Base-by-base conservation (phyloP, 352 stramenopile genomes). In the Globisporangium barbulae region DNA sequence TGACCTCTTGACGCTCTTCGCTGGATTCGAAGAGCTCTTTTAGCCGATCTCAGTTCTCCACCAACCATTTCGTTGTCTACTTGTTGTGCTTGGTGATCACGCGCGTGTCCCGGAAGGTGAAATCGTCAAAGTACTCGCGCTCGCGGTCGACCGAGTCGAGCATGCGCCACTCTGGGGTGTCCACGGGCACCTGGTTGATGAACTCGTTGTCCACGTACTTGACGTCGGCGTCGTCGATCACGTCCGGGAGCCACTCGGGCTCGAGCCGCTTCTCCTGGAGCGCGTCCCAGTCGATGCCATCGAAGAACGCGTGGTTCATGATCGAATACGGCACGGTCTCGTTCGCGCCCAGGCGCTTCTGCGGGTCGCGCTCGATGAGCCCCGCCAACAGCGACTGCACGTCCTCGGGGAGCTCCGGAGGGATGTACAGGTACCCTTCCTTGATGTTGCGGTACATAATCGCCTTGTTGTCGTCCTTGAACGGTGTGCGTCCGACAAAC, bases 371-470 rank as follows among this genome's bases (percentile, higher is more conserved):
- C 53, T 95, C 75, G 21, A 97, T 88, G 39, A 97, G 69, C 28
- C 87, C 84, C 3, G 73, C 63, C 37, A 97, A 56, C 8, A 97
- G 64, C n/a, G 84, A 90, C 74, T 88, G 83, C 10, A 81, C 81
- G 10, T 80, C 78, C 50, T 91, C 82, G 0, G 85, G 83, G 13
- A 93, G 65, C 69, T 93, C 83, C 0, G 75, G 79, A 2, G 87
- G 88, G 44, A 97, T 85, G 59, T 85, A 92, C 55, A 97, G 68
- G 45, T 81, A 80, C 0, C 85, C 84, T 71, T 94, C 80, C 22
- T 88, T 79, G 62, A 98, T 97, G 65, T 96, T 94, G 58, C 90
- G 81, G 76, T 97, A 97, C 85, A 97, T 97, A 63, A 94, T 91
- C 13, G 90, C 81, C 65, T 90, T 83, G 74, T 97, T 97, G 22